Evolutionary conservation across 148 eudicot genomes (phyloP).

Genomic region (Fagopyrum homotropicum): DNA sequence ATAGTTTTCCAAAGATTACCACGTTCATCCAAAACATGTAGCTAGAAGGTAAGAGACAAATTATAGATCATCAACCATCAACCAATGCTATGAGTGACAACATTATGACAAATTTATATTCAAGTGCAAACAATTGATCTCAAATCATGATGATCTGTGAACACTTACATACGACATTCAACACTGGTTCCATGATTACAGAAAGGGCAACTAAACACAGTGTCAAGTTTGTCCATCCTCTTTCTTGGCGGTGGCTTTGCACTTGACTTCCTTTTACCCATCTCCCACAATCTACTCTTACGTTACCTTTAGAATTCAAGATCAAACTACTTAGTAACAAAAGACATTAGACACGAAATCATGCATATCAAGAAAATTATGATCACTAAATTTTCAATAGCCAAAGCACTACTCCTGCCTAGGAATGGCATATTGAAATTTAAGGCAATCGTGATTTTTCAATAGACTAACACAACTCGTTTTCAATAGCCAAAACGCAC

Average conservation of each 20-base stretch:
- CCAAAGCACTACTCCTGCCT: not conserved
- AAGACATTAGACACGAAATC: not conserved
- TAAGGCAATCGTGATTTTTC: no score
- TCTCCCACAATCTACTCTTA: conserved; percentile 13
- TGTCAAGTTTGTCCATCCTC: conserved; percentile 55
- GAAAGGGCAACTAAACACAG: conserved; percentile 54
- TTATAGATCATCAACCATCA: not conserved
- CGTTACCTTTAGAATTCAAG: not conserved
- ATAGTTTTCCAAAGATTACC: no score
- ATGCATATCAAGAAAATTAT: not conserved
- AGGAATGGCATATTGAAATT: no score
- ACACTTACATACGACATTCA: conserved; percentile 50
- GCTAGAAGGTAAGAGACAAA: no score
- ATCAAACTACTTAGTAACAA: not conserved
- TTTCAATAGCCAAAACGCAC: no score
- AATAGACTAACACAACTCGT: no score
- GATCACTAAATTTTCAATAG: not conserved
- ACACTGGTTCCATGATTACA: conserved; percentile 52
- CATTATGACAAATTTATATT: not conserved
- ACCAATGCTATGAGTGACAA: not conserved
- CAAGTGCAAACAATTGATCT: not conserved
- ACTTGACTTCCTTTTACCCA: conserved; percentile 65
- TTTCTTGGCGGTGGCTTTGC: conserved; percentile 59
- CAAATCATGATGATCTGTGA: not conserved
- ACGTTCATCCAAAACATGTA: no score